Percentiles rank a stretch among this genome's conserved stretches.
Conservation (phyloP, 257 asterid genomes). For the Cynanchum wilfordii region DNA sequence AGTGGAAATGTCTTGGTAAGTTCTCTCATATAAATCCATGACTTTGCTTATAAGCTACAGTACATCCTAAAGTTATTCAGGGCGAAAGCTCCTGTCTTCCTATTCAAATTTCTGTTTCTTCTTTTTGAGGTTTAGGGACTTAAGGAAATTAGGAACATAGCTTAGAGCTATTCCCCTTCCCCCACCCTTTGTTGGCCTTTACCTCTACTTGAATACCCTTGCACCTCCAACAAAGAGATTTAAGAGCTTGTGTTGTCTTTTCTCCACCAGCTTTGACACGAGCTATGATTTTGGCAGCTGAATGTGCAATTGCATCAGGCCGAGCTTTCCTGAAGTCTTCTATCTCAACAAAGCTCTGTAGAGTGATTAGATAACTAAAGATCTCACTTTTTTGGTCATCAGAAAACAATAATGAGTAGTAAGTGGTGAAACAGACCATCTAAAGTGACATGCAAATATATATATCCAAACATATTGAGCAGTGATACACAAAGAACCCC, state of each 20-base stretch:
- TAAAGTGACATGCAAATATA: background rate
- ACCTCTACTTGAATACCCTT: constrained; percentile 97
- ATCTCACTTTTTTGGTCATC: constrained; percentile 12
- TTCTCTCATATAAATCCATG: background rate
- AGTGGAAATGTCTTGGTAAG: background rate
- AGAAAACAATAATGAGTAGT: background rate
- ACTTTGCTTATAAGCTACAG: background rate
- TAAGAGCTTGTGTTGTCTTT: constrained; percentile 84
- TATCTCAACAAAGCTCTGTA: constrained; percentile 63
- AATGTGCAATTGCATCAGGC: constrained; percentile 95
- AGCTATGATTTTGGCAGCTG: constrained; percentile 78
- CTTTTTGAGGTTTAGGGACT: background rate
- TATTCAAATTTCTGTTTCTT: background rate
- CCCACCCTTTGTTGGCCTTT: constrained; percentile 16
- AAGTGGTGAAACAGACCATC: background rate
- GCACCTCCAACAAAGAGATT: constrained; percentile 94
- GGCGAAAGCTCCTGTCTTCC: background rate
- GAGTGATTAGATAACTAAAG: constrained; percentile 27
- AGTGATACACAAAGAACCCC: background rate
- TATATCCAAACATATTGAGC: background rate
- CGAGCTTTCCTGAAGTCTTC: constrained; percentile 83
- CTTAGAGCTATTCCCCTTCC: background rate
- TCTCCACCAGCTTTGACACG: constrained; percentile 92
- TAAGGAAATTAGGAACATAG: background rate
- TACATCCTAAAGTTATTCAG: background rate